These are phyloP conservation scores for Sanguinoderma infundibulare DNA, from an alignment of 1,284 basidiomycete species.

Conservation along the genomic window DNA sequence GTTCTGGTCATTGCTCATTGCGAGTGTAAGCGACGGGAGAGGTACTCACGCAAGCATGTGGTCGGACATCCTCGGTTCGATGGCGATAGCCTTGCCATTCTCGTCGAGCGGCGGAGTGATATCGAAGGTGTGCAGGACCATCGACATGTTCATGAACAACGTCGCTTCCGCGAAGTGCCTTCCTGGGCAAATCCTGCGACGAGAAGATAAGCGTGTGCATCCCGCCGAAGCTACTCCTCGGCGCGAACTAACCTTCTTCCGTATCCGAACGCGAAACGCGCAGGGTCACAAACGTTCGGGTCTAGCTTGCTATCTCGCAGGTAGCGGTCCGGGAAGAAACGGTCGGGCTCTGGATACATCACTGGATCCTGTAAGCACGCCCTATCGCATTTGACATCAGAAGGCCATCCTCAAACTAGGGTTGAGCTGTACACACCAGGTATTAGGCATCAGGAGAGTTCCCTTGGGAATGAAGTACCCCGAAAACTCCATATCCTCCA, in stretches of 20 bases:
- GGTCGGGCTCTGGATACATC: constrained; percentile 3
- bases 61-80: neutral
- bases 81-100: constrained; percentile 7
- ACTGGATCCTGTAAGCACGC: constrained; percentile 7
- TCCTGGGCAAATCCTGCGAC: constrained; percentile 23
- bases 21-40: neutral
- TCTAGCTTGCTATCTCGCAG: constrained; percentile 4
- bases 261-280: constrained; percentile 5
- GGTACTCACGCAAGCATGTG: neutral
- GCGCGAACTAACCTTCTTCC: constrained; percentile 3
- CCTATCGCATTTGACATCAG: neutral
- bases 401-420: no score
- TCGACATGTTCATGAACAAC: constrained; percentile 44
- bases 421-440: neutral
- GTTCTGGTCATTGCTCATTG: neutral
- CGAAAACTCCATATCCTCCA: constrained; percentile 13
- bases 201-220: neutral
- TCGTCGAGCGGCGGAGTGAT: constrained; percentile 37
- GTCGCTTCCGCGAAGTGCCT: constrained; percentile 30
- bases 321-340: constrained; percentile 10
- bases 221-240: neutral
- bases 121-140: constrained; percentile 46
- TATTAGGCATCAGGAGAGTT: neutral
- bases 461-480: constrained; percentile 21
- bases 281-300: constrained; percentile 1